Base-by-base conservation (phyloP, 306 rosid species). In the Citrullus mucosospermus region DNA sequence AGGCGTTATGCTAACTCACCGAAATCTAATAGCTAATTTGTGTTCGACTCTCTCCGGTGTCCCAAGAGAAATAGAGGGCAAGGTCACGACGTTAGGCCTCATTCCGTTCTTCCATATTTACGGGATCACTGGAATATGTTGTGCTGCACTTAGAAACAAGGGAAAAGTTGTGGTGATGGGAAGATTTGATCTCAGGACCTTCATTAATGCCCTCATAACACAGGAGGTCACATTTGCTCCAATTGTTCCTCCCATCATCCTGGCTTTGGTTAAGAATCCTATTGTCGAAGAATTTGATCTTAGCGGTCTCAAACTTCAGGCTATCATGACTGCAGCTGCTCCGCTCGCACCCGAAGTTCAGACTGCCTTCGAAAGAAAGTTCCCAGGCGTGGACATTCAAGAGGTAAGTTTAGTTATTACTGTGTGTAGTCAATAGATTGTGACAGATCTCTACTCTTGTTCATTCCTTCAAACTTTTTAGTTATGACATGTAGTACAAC, bases 131-230 rank as follows among this genome's bases (percentile, higher is more conserved):
- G 99, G 99, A 57, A 95, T 95, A 59, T 95, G 99, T 50, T 95
- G 97, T 76, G 91, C 99, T 15, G 87, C 93, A 20, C 90, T 95
- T 25, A 85, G 83, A 76, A 92, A 81, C 87, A 92, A 91, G 82
- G 97, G 97, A 34, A 95, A 90, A 72, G 99, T 92, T 56, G 97
- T 92, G 57, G 99, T 92, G 10, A 95, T 95, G 97, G 90, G 88
- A 61, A 88, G 91, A 53, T 95, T 82, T 59, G 99, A 95, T 58
- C 81, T 95, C 17, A 81, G 93, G 53, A 84, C 89, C 2, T 92
- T 90, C 60, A 75, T 95, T 36, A 85, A 87, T 48, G 97, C 97
- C 5, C 82, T 95, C 90, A 85, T 92, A 61, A 70, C 82, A 38
- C 88, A 95, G 22, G 97, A 95, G 83, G 86, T 95, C 84, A 92